Percentiles rank a stretch among this genome's conserved stretches.
phyloP scores from a whole-genome alignment of 1,139 yeast genomes.

The Geotrichum candidum region DNA sequence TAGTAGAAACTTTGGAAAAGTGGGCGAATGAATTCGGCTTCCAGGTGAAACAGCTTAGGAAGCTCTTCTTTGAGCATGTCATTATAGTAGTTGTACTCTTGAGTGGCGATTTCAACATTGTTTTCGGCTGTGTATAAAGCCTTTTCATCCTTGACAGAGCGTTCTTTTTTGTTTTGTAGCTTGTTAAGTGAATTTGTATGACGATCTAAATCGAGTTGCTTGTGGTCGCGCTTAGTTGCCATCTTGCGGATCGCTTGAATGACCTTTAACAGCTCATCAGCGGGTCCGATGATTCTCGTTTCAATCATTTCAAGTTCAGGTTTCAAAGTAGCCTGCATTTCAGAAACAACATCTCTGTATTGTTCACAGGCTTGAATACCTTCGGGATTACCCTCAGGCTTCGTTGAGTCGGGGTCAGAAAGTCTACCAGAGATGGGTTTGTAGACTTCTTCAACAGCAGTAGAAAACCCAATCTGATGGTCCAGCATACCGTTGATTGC shows the following conservation, averaged over 20 bases:
- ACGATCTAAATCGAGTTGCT: constrained; percentile 89
- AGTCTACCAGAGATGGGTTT: constrained; percentile 91
- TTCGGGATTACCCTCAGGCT: constrained; percentile 91
- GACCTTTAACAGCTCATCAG: constrained; percentile 79
- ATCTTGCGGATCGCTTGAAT: constrained; percentile 81
- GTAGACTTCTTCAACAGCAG: constrained; percentile 90
- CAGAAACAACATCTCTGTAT: constrained; percentile 80
- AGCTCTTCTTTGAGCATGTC: constrained; percentile 87
- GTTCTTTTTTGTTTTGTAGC: constrained; percentile 75
- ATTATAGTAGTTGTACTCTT: constrained; percentile 92
- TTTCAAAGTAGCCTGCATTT: constrained; percentile 73
- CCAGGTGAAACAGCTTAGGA: constrained; percentile 79
- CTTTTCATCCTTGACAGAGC: constrained; percentile 84
- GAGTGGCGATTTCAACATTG: constrained; percentile 83
- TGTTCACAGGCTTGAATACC: constrained; percentile 93
- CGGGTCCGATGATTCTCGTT: constrained; percentile 81
- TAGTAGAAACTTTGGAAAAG: constrained; percentile 88
- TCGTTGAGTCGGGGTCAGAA: constrained; percentile 79
- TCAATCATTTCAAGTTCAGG: constrained; percentile 94
- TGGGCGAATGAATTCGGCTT: constrained; percentile 88
- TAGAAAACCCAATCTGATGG: constrained; percentile 88
- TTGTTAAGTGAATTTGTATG: constrained; percentile 63
- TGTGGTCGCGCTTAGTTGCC: constrained; percentile 93
- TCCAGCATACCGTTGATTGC: constrained; percentile 92
- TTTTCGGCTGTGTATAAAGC: constrained; percentile 82